These are phyloP conservation scores for Fusarium brachygibbosum DNA, from an alignment of 2,329 filamentous ascomycete species.

Conservation along the genomic window DNA sequence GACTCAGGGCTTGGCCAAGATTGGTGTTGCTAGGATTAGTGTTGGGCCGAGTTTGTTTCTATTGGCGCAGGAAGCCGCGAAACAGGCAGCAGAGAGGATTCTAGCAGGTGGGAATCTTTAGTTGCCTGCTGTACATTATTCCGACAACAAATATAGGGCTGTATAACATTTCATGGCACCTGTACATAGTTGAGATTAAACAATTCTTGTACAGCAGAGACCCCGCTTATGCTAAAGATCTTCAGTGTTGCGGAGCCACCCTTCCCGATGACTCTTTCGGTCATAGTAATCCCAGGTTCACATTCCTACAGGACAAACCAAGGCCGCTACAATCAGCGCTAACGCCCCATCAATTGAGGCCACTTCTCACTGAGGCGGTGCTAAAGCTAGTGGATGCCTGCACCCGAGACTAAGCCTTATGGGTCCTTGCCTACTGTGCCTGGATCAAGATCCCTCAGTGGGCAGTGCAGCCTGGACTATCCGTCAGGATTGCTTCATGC, in stretches of 20 bases:
- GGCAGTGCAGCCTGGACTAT: conserved; percentile 24
- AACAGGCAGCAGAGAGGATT: conserved; percentile 52
- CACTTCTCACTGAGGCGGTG: conserved; percentile 4
- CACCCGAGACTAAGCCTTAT: conserved; percentile 19
- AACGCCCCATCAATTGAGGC: not conserved
- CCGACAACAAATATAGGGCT: not conserved
- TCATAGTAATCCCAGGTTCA: not conserved
- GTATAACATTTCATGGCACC: not conserved
- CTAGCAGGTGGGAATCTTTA: conserved; percentile 46
- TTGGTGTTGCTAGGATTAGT: conserved; percentile 69
- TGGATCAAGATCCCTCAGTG: conserved; percentile 19
- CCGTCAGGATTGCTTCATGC: conserved; percentile 3
- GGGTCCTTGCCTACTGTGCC: conserved; percentile 13
- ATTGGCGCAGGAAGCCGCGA: conserved; percentile 57
- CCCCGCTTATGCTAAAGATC: not conserved
- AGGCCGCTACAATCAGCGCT: not conserved
- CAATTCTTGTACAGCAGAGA: not conserved
- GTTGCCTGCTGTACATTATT: not conserved
- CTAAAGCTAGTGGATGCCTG: conserved; percentile 3
- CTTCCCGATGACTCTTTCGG: conserved; percentile 10
- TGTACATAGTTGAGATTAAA: too few species aligned
- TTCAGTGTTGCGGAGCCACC: not conserved
- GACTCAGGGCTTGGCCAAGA: conserved; percentile 58
- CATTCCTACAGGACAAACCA: not conserved
- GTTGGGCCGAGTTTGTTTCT: conserved; percentile 64